These are phyloP conservation scores for Lasiodiplodia sp. DNA, from an alignment of 2,329 filamentous ascomycete species.

Conservation along the genomic window DNA sequence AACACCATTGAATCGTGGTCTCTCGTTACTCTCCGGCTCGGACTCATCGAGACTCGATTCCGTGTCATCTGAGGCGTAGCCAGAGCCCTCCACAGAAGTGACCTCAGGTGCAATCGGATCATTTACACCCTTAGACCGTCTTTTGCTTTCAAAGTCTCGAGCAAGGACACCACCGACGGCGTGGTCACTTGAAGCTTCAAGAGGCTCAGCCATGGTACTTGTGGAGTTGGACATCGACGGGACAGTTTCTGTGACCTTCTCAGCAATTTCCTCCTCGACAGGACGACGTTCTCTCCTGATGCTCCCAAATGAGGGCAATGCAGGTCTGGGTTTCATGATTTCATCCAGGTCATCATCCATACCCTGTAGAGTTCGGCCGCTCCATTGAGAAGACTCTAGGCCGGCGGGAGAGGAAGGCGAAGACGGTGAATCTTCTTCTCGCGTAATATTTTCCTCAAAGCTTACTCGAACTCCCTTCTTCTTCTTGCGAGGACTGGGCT, in stretches of 20 bases:
- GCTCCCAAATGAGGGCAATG: conserved; percentile 77
- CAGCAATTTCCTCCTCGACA: conserved; percentile 58
- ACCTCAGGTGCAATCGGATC: conserved; percentile 75
- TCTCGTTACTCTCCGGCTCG: background rate
- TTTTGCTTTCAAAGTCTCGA: conserved; percentile 56
- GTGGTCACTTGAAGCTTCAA: conserved; percentile 67
- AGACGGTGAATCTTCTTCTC: conserved; percentile 55
- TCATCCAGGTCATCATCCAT: conserved; percentile 70
- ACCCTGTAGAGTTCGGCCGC: conserved; percentile 33
- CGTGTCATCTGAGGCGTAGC: conserved; percentile 62
- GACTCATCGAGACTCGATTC: conserved; percentile 13
- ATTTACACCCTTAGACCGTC: conserved; percentile 49
- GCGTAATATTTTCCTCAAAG: conserved; percentile 58
- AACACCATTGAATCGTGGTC: background rate
- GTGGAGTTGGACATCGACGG: conserved; percentile 46
- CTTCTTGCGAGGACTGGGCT: conserved; percentile 54
- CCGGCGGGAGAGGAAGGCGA: conserved; percentile 31
- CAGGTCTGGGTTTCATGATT: conserved; percentile 76
- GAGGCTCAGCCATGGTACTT: conserved; percentile 44
- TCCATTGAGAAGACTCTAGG: conserved; percentile 54
- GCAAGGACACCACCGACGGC: conserved; percentile 63
- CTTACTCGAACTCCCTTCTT: conserved; percentile 75
- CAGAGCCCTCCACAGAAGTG: conserved; percentile 71
- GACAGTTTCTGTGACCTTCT: conserved; percentile 58
- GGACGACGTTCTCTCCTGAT: conserved; percentile 65